Evolutionary conservation across 2,329 filamentous ascomycete genomes (phyloP).

Genomic region (Aspergillus niger): DNA sequence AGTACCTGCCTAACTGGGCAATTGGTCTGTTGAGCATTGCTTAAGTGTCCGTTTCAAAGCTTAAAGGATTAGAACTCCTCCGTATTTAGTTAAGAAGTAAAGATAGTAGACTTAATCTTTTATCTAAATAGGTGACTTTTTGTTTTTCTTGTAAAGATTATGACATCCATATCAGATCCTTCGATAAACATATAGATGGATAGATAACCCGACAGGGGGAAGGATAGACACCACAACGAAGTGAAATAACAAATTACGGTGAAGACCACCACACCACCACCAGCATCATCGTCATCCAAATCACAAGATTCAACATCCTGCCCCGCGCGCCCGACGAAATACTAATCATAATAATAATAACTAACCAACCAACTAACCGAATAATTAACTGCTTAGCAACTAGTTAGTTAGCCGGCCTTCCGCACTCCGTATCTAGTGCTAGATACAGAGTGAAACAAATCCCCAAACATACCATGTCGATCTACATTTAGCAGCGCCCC

Average conservation of each 20-base stretch:
- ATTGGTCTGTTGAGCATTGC: slow-evolving; percentile 5
- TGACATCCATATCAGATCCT: too few relatives aligned
- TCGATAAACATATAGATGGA: not conserved
- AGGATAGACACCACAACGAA: too few relatives aligned
- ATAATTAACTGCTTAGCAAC: too few relatives aligned
- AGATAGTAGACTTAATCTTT: too few relatives aligned
- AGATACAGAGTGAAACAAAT: not conserved
- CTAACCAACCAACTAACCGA: too few relatives aligned
- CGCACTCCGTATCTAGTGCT: too few relatives aligned
- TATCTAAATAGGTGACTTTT: not conserved
- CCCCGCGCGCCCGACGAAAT: too few relatives aligned
- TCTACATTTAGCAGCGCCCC: slow-evolving; percentile 9
- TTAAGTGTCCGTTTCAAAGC: slow-evolving; percentile 9
- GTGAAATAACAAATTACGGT: not conserved
- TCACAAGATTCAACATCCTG: not conserved
- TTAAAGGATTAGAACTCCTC: not conserved
- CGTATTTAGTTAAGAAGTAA: too few relatives aligned
- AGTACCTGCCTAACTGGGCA: slow-evolving; percentile 1
- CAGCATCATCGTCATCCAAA: too few relatives aligned
- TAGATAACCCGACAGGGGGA: not conserved
- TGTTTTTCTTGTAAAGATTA: too few relatives aligned
- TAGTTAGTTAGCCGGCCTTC: too few relatives aligned
- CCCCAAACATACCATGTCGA: not conserved
- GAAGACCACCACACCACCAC: not conserved
- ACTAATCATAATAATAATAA: not conserved